These are phyloP conservation scores for Abrus precatorius DNA, from an alignment of 306 rosid genomes.

Conservation along the genomic window DNA sequence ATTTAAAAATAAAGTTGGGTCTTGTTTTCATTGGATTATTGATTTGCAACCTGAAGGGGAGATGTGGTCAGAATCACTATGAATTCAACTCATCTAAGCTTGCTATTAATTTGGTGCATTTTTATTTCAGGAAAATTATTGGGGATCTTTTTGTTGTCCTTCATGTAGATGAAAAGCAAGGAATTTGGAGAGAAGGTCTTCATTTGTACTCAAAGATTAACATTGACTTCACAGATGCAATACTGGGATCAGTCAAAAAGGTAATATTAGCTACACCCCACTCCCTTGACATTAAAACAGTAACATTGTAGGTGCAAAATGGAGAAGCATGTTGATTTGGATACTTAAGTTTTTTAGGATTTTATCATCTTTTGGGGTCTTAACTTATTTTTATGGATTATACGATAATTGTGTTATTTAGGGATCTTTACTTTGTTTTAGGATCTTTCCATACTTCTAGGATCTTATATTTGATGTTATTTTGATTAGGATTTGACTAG, in stretches of 20 bases:
- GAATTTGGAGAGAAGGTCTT: conserved; percentile 87
- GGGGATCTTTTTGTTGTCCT: conserved; percentile 88
- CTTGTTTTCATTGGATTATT: neutral
- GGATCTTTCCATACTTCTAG: conserved; percentile 21
- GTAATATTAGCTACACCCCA: conserved; percentile 48
- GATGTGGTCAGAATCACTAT: conserved; percentile 25
- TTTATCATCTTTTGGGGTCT: conserved; percentile 18
- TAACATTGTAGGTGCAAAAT: conserved; percentile 13
- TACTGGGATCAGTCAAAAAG: conserved; percentile 81
- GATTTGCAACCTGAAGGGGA: conserved; percentile 38
- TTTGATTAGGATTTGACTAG: conserved; percentile 10
- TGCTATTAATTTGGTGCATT: conserved; percentile 38
- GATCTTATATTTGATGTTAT: conserved; percentile 20
- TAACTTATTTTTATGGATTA: neutral
- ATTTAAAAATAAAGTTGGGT: conserved; percentile 16
- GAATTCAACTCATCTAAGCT: conserved; percentile 15
- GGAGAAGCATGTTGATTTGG: conserved; percentile 5
- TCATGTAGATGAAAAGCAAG: conserved; percentile 73
- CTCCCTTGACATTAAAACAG: neutral
- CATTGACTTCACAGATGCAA: conserved; percentile 86
- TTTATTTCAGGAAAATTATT: conserved; percentile 62
- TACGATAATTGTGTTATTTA: neutral
- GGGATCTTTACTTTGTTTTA: conserved; percentile 4
- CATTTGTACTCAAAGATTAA: conserved; percentile 78
- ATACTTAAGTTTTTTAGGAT: conserved; percentile 3